Base-by-base conservation (phyloP, 352 stramenopile species). In the Phytophthora vignae region DNA sequence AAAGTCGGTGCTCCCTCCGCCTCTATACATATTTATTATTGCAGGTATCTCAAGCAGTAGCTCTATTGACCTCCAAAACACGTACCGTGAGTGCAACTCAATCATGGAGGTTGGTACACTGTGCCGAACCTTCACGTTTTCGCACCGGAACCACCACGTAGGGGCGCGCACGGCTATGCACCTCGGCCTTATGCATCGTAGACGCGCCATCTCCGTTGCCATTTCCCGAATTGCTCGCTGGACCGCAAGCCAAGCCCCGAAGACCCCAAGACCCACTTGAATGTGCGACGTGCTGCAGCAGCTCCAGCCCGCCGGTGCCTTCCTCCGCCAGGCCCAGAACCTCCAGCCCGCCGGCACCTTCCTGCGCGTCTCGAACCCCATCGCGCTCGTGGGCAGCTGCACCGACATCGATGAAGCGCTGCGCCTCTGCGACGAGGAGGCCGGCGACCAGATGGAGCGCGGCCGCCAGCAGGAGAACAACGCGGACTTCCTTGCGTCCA, bases 221-320 rank as follows among this genome's bases (percentile, higher is more conserved):
- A 78, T 69, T 74, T 67, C 36, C 14, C 67, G 36, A 76, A 76
- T 76, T 52, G 58, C 67, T 56, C 46, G 42, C 62, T 67, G 36
- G 17, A 38, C 29, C 72, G 49, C 67, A 73, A 60, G 52, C 50
- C 56, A 64, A 7, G 29, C 38, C 38, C 15, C 48, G 44, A 71
- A 76, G 42, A 27, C 48, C 9, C 15, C 19, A 65, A 29, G 36
- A 29, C 49, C 55, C 40, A 44, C 59, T 49, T 49, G 52, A 66
- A 79, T 79, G 68, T 74, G 69, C 49, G 60, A 76, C 69, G 61
- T 77, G 55, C 53, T 67, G 22, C 64, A 42, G 27, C 52, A 21
- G 22, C 72, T 83, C 19, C 76, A 83, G 31, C 76, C 76, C 31
- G 76, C 76, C 50, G 76, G 76, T 59, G 69, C 73, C 54, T 81